phyloP scores from a whole-genome alignment of 441 rosid genomes.

The Syzygium syzygioides region DNA sequence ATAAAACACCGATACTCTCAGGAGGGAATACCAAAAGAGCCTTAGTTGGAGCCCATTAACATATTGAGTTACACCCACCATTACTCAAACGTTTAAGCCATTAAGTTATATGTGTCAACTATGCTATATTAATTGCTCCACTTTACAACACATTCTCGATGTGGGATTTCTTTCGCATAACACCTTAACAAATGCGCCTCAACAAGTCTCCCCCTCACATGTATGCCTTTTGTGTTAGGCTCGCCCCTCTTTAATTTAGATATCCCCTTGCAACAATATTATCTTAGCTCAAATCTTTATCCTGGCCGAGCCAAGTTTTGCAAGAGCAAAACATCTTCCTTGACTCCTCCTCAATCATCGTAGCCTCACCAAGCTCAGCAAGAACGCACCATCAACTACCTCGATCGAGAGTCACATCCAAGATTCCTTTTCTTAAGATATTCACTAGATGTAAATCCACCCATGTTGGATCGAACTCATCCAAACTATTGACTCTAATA shows the following conservation, averaged over 20 bases:
- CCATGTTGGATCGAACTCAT: not conserved
- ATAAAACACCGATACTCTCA: too few relatives aligned
- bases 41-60: not conserved
- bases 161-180: not conserved
- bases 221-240: not conserved
- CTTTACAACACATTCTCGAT: not conserved
- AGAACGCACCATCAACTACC: not conserved
- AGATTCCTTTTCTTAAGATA: not conserved
- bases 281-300: not conserved
- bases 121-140: not conserved
- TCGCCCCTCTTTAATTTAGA: not conserved
- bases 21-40: not conserved
- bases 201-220: not conserved
- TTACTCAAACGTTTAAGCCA: not conserved
- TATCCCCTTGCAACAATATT: not conserved
- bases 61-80: not conserved
- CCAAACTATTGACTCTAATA: not conserved
- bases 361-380: not conserved
- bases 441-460: not conserved
- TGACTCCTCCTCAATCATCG: not conserved
- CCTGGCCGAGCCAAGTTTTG: not conserved
- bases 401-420: not conserved
- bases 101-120: not conserved
- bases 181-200: not conserved
- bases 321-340: not conserved